Evolutionary conservation across 148 eudicot genomes (phyloP), one percentile per base, ranked within the genome.

Genomic region (Rhododendron mucronatum): DNA sequence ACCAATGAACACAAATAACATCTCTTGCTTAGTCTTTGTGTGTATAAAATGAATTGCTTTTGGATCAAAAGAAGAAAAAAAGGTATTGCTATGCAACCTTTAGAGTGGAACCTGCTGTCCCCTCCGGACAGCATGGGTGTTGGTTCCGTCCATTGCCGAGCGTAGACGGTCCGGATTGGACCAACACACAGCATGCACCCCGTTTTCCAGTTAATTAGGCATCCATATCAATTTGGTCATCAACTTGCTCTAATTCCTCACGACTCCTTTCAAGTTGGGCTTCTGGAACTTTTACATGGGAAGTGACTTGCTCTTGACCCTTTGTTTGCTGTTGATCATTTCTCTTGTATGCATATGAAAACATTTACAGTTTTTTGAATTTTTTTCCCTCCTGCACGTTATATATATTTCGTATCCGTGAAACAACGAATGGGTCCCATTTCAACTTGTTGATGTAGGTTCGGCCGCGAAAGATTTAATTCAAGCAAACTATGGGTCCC

Each of bases 401-500:
- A n/a, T 67, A 8, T n/a, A n/a, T 67, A 8, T 67, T 45, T 78
- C 28, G 26, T 18, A 45, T 80, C 53, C 2, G 18, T 15, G 44
- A 80, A 53, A 33, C 53, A 11, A 80, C 15, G 44, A 80, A 51
- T 1, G 47, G 45, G 6, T 80, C 4, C 9, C 37, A 48, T 80
- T 30, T 16, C 9, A 53, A 33, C 28, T 28, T 1, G 2, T n/a
- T 41, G 45, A 41, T 51, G 37, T 30, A 80, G 83, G 83, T 11
- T 20, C 30, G 20, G 55, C 81, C 26, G 35, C 48, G 10, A 23
- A n/a, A 78, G 55, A 41, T 45, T 41, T 35, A 47, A 23, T 45
- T 9, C 35, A 45, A 47, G 55, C 51, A 75, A 87, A 81, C 71
- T 23, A 93, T 93, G 95, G 95, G 91, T 7, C 86, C 57, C 73